phyloP scores from a whole-genome alignment of 2,329 filamentous ascomycete species.

The Dichotomopilus funicola region DNA sequence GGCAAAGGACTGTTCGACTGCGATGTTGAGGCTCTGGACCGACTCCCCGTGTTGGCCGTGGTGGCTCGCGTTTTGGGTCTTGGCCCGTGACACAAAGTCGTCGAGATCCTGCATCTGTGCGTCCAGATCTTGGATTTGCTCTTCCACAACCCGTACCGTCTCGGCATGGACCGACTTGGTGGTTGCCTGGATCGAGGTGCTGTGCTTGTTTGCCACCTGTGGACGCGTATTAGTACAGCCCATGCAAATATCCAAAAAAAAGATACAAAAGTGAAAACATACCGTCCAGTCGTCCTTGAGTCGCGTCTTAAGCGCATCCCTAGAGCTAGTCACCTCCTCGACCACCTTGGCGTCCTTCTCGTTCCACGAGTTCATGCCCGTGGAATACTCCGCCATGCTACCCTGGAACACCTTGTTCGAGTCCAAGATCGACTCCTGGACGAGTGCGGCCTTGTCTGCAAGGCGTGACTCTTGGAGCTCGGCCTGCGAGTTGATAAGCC shows the following conservation, averaged over 20 bases:
- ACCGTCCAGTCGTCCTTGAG: slow-evolving; percentile 83
- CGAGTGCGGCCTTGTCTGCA: slow-evolving; percentile 51
- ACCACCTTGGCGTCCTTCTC: slow-evolving; percentile 62
- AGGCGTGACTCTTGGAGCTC: slow-evolving; percentile 68
- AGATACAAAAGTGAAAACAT: slow-evolving; percentile 42
- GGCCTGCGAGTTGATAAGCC: slow-evolving; percentile 68
- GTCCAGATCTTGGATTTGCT: slow-evolving; percentile 80
- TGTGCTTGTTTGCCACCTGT: slow-evolving; percentile 68
- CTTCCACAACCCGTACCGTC: slow-evolving; percentile 82
- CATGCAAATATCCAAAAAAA: slow-evolving; percentile 36
- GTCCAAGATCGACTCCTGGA: slow-evolving; percentile 59
- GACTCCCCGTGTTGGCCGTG: slow-evolving; percentile 63
- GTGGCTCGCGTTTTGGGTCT: slow-evolving; percentile 71
- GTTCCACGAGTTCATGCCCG: slow-evolving; percentile 70
- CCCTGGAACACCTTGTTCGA: slow-evolving; percentile 60
- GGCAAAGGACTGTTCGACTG: slow-evolving; percentile 66
- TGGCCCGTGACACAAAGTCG: slow-evolving; percentile 79
- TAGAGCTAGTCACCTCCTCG: slow-evolving; percentile 63
- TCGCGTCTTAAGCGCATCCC: slow-evolving; percentile 71
- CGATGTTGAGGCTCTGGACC: slow-evolving; percentile 57
- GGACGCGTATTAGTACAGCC: slow-evolving; percentile 7
- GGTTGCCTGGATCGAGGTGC: slow-evolving; percentile 73
- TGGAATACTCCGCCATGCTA: slow-evolving; percentile 58
- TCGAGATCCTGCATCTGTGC: slow-evolving; percentile 86
- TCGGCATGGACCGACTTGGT: slow-evolving; percentile 85